Evolutionary conservation across 192 early-diverging fungal genomes (phyloP).

Genomic region (Geranomyces michiganensis): DNA sequence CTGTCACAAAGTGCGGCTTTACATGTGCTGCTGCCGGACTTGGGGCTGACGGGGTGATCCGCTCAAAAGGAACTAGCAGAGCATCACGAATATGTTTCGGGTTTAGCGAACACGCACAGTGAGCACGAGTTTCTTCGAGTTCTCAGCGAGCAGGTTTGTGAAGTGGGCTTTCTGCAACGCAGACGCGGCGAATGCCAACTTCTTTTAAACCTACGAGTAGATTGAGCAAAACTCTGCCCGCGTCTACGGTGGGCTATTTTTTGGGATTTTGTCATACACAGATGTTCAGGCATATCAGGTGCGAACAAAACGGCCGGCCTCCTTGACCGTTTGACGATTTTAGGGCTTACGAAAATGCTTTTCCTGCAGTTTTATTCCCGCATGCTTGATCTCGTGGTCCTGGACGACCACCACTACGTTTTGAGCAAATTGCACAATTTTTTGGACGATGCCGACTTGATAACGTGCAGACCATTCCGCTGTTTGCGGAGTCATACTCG

Average conservation of each 20-base stretch:
- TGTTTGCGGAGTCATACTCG: neutral
- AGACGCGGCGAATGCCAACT: neutral
- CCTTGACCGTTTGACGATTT: neutral
- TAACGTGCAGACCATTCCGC: conserved; percentile 19
- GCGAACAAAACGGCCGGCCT: neutral
- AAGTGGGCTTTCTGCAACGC: neutral
- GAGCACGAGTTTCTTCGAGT: conserved; percentile 22
- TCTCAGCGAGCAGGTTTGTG: conserved; percentile 22
- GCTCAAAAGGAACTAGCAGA: conserved; percentile 12
- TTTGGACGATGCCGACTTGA: conserved; percentile 18
- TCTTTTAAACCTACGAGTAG: neutral
- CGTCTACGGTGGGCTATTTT: conserved; percentile 24
- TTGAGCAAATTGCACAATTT: conserved; percentile 7
- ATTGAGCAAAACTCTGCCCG: neutral
- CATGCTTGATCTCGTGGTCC: conserved; percentile 10
- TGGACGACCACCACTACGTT: conserved; percentile 13
- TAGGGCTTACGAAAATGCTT: neutral
- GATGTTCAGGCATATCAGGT: neutral
- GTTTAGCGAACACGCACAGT: neutral
- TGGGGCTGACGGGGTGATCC: neutral
- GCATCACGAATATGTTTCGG: neutral
- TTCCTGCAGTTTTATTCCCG: neutral
- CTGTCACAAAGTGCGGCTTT: neutral
- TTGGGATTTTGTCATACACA: conserved; percentile 12
- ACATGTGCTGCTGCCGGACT: neutral